Evolutionary conservation across 2,329 filamentous ascomycete genomes (phyloP).

Genomic region (Didymella glomerata): DNA sequence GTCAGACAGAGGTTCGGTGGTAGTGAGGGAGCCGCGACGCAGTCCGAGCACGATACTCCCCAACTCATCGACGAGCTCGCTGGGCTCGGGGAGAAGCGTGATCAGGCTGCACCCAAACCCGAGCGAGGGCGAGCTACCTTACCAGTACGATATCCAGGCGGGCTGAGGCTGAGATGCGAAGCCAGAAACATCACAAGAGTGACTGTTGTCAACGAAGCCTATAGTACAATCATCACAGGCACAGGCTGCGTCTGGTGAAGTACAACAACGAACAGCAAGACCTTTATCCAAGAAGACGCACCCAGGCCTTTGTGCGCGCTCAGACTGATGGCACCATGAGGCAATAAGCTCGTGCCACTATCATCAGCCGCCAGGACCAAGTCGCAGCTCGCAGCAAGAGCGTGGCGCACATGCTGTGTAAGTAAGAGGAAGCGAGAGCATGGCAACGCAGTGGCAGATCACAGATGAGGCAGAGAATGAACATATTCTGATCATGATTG

Average conservation of each 20-base stretch:
- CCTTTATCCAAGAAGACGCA: not conserved
- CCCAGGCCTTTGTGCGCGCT: not conserved
- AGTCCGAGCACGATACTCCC: conserved; percentile 44
- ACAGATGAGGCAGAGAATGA: not conserved
- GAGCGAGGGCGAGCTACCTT: conserved; percentile 43
- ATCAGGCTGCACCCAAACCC: conserved; percentile 40
- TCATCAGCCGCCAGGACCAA: not conserved
- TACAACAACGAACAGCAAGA: not conserved
- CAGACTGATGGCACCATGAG: not conserved
- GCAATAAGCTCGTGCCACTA: not conserved
- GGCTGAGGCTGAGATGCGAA: conserved; percentile 21
- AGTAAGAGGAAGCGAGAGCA: not conserved
- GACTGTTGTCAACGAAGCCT: not conserved
- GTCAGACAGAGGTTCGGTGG: conserved; percentile 41
- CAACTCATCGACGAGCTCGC: conserved; percentile 43
- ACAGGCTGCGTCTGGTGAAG: not conserved
- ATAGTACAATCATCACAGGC: not conserved
- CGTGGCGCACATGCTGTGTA: not conserved
- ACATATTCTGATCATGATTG: conserved; percentile 39
- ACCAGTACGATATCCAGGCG: conserved; percentile 40
- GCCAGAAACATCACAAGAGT: not conserved
- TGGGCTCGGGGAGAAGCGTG: conserved; percentile 40
- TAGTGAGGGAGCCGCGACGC: conserved; percentile 29
- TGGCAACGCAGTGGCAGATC: not conserved
- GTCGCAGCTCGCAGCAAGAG: not conserved